phyloP scores from a whole-genome alignment of 306 rosid genomes.

The Begonia loranthoides region DNA sequence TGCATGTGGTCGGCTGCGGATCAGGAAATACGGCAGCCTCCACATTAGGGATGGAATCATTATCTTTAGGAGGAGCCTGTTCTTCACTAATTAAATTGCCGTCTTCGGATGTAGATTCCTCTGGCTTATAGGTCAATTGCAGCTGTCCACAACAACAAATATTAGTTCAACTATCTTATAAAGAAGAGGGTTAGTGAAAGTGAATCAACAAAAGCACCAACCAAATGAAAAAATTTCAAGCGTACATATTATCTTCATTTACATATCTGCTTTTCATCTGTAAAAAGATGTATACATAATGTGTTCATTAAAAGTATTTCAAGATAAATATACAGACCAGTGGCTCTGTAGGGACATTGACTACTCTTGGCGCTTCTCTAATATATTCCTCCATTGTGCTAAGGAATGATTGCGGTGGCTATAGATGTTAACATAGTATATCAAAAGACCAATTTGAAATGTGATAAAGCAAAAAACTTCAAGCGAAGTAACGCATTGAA shows the following conservation, averaged over 20 bases:
- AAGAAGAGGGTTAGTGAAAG: neutral
- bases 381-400: conserved; percentile 94
- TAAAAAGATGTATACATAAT: no score
- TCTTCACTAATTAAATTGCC: conserved; percentile 44
- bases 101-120: conserved; percentile 53
- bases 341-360: conserved; percentile 69
- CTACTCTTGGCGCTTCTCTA: conserved; percentile 82
- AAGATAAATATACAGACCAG: conserved; percentile 30
- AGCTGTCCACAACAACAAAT: conserved; percentile 45
- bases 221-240: neutral
- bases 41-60: conserved; percentile 25
- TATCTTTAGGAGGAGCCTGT: conserved; percentile 38
- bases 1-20: conserved; percentile 43
- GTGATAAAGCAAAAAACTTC: neutral
- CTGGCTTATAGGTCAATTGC: conserved; percentile 82
- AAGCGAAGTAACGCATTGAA: conserved; percentile 7
- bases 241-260: neutral
- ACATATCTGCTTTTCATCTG: no score
- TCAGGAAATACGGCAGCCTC: conserved; percentile 34
- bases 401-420: conserved; percentile 98
- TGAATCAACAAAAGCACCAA: neutral
- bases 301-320: neutral
- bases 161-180: conserved; percentile 4
- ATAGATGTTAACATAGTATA: conserved; percentile 16
- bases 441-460: conserved; percentile 3